These are phyloP conservation scores for Elaeagnus macrophylla DNA, from an alignment of 306 rosid genomes.

Conservation along the genomic window DNA sequence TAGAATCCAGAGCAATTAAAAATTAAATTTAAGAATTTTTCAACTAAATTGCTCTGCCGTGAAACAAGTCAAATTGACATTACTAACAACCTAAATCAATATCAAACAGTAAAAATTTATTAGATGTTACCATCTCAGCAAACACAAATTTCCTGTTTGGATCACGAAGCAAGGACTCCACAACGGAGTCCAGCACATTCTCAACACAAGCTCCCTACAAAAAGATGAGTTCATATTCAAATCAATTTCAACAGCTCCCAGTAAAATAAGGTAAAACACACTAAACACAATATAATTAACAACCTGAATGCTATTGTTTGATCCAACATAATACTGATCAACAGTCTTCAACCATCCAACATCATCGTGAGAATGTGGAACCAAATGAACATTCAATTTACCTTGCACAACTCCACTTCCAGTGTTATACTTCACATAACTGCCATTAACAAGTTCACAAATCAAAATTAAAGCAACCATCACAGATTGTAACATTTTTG, in stretches of 20 bases:
- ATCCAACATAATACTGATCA: constrained; percentile 86
- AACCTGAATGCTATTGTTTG: constrained; percentile 75
- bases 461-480: constrained; percentile 14
- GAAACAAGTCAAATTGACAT: neutral
- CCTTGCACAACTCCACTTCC: constrained; percentile 43
- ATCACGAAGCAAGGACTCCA: constrained; percentile 58
- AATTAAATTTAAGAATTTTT: too few relatives aligned
- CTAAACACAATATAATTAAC: neutral
- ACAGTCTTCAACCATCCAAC: constrained; percentile 88
- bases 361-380: constrained; percentile 77
- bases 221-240: neutral
- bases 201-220: constrained; percentile 68
- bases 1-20: neutral
- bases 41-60: too few relatives aligned
- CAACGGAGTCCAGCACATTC: constrained; percentile 73
- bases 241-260: neutral
- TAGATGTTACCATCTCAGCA: constrained; percentile 58
- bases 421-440: constrained; percentile 47
- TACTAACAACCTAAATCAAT: neutral
- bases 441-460: constrained; percentile 24
- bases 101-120: neutral
- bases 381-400: constrained; percentile 78
- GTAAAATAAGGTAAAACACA: neutral
- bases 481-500: too few relatives aligned
- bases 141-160: constrained; percentile 76